A percentile compares a stretch with the other conserved stretches of the same genome.
Conservation (phyloP, 139 green algal species). For the Ostreobium quekettii region DNA sequence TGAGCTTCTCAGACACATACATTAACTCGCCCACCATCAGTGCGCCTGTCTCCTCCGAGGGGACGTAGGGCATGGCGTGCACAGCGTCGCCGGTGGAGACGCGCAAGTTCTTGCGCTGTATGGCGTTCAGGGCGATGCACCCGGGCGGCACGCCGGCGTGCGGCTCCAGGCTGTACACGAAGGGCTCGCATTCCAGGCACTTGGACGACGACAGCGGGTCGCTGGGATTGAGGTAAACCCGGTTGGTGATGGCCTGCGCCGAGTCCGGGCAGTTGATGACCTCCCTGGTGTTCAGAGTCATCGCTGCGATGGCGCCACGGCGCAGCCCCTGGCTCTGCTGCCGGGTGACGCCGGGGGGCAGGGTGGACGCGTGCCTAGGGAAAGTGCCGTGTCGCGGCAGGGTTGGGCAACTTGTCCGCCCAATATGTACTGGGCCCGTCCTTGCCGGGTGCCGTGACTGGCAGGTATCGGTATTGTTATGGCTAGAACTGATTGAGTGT, state of each 20-base stretch:
- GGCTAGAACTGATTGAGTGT: too few relatives aligned
- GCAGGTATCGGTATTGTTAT: too few relatives aligned
- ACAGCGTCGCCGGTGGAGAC: slow-evolving; percentile 54
- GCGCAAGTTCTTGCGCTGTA: slow-evolving; percentile 66
- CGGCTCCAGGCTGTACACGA: slow-evolving; percentile 47
- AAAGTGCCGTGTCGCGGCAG: too few relatives aligned
- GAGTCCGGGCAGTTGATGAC: too few relatives aligned
- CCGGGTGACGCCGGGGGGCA: too few relatives aligned
- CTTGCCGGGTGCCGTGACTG: too few relatives aligned
- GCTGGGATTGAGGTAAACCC: slow-evolving; percentile 42
- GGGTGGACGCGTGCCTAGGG: too few relatives aligned
- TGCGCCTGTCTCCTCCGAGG: slow-evolving; percentile 23
- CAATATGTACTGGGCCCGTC: too few relatives aligned
- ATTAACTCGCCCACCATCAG: slow-evolving; percentile 64
- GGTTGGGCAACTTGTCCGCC: too few relatives aligned
- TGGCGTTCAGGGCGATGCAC: slow-evolving; percentile 66
- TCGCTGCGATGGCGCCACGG: too few relatives aligned
- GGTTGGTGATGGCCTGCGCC: slow-evolving; percentile 59
- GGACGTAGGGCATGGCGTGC: slow-evolving; percentile 29
- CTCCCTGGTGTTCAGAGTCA: too few relatives aligned
- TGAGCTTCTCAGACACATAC: slow-evolving; percentile 47
- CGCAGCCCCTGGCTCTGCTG: too few relatives aligned
- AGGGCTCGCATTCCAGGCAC: slow-evolving; percentile 42
- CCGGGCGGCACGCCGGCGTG: slow-evolving; percentile 47
- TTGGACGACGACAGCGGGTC: slow-evolving; percentile 32